Base-by-base conservation (phyloP, 208 protist species). In the Tetramitus jugosus region DNA sequence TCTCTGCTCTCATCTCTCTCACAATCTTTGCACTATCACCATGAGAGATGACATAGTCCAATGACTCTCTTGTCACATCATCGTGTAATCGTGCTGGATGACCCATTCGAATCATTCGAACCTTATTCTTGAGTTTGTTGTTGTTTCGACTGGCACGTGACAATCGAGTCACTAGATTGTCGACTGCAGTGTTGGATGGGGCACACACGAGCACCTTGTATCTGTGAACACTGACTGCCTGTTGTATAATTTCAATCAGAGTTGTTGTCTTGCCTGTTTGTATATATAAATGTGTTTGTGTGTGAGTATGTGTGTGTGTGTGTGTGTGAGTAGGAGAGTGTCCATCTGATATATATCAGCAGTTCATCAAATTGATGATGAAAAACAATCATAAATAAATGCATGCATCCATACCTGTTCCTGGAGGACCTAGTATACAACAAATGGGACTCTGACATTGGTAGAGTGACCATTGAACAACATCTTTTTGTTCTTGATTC, bases 121-220 rank as follows among this genome's bases (percentile, higher is more conserved):
- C 14, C 29, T 53, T 72, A n/a, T n/a, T n/a, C 29, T 33, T 69
- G 4, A 39, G 42, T 43, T 35, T 69, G 2, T 37, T 64, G 20
- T 33, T 37, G n/a, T n/a, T n/a, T n/a, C n/a, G n/a, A 17, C 23
- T 39, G 37, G 26, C 62, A 26, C 43, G 20, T 6, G 64, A 71
- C 13, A 71, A 46, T 71, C 49, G 43, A 49, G 43, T 40, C 8
- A 71, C 64, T 3, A 71, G 23, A 60, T 90, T 91, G 42, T 91
- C 86, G 1, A 90, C 87, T 7, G 85, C 84, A 2, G 90, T 56
- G 65, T 91, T 91, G 4, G 85, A 90, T 10, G 87, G 83, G 4
- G 81, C 87, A 68, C 80, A 87, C 7, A 80, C 86, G 1, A 91
- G 62, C 2, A 91, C 80, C 37, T 87, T 74, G 20, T 69, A 76